These are phyloP conservation scores for Arabidopsis arenosa DNA, from an alignment of 345 rosid species.

Conservation along the genomic window DNA sequence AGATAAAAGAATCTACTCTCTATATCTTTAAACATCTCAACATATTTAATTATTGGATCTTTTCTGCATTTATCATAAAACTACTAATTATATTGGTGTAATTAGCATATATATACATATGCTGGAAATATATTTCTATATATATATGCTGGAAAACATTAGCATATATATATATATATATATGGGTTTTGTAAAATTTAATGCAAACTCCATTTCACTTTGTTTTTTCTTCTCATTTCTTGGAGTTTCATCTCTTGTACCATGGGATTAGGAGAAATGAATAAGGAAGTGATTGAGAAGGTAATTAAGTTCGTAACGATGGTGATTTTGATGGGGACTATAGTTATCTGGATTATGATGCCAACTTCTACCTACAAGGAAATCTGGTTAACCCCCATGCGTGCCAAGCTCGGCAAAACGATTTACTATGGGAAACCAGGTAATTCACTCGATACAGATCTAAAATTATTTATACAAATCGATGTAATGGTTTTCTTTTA, in stretches of 20 bases:
- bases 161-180: not conserved
- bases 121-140: too few species aligned
- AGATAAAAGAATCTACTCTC: too few species aligned
- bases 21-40: not conserved
- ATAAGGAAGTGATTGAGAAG: constrained; percentile 21
- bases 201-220: constrained; percentile 4
- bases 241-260: constrained; percentile 14
- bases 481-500: not conserved
- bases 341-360: constrained; percentile 65
- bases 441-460: constrained; percentile 17
- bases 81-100: not conserved
- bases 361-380: constrained; percentile 56
- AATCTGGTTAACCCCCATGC: constrained; percentile 48
- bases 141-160: not conserved
- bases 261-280: constrained; percentile 13
- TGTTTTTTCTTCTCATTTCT: constrained; percentile 1
- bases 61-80: not conserved
- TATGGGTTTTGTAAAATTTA: not conserved
- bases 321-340: constrained; percentile 50
- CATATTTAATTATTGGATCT: constrained; percentile 2
- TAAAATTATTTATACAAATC: not conserved
- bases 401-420: constrained; percentile 38
- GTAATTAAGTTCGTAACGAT: constrained; percentile 42
- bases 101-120: not conserved
- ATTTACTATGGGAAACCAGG: constrained; percentile 64